Evolutionary conservation across 192 early-diverging fungal genomes (phyloP).

Genomic region (Umbelopsis isabellina): DNA sequence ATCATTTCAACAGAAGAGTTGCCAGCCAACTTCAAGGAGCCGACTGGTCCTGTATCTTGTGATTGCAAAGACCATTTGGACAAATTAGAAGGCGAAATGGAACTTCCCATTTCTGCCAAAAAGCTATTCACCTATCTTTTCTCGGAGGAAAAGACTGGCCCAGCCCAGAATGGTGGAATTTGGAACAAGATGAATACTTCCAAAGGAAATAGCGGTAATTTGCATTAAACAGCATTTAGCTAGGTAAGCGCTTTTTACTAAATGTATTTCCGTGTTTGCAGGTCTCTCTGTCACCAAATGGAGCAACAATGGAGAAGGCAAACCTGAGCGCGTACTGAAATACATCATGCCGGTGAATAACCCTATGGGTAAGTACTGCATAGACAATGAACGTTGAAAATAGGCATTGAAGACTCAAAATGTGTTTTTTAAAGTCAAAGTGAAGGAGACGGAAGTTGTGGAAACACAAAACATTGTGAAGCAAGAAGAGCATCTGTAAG

Average conservation of each 20-base stretch:
- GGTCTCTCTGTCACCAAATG: conserved; percentile 9
- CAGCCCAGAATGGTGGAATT: conserved; percentile 22
- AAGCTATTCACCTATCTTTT: conserved; percentile 64
- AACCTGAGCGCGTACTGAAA: conserved; percentile 49
- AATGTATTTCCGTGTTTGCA: background rate
- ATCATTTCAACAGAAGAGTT: conserved; percentile 38
- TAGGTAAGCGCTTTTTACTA: background rate
- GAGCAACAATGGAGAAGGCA: conserved; percentile 21
- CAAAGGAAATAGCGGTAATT: conserved; percentile 25
- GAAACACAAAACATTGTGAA: conserved; percentile 58
- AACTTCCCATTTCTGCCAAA: conserved; percentile 60
- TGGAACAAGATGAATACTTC: conserved; percentile 29
- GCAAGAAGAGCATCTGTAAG: conserved; percentile 61
- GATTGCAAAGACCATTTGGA: conserved; percentile 73
- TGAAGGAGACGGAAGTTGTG: conserved; percentile 68
- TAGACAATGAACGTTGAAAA: background rate
- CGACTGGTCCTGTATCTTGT: conserved; percentile 55
- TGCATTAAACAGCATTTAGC: background rate
- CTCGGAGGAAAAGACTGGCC: conserved; percentile 31
- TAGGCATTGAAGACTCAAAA: background rate
- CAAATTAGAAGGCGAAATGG: conserved; percentile 56
- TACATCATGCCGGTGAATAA: conserved; percentile 74
- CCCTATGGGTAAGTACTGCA: conserved; percentile 58
- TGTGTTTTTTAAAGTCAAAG: conserved; percentile 52
- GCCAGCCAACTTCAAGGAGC: conserved; percentile 50